phyloP scores from a whole-genome alignment of 2,329 filamentous ascomycete genomes.

The Chrysoporthe austroafricana region DNA sequence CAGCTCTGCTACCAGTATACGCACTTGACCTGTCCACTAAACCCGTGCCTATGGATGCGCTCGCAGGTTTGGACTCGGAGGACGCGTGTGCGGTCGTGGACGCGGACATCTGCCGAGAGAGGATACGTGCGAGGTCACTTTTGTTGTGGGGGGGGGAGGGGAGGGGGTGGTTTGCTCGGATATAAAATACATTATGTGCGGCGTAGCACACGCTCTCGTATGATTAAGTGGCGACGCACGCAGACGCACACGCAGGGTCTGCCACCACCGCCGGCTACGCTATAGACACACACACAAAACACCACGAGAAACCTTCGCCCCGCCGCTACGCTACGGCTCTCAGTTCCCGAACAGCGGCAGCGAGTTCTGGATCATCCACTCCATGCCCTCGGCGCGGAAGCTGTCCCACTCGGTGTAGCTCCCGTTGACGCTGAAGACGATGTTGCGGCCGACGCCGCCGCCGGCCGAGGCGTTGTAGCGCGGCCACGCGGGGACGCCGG shows the following conservation, averaged over 20 bases:
- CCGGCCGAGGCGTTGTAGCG: conserved; percentile 30
- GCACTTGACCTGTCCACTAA: too few species aligned
- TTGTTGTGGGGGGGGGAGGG: background rate
- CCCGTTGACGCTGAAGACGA: conserved; percentile 54
- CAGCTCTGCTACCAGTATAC: conserved; percentile 32
- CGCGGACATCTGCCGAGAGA: background rate
- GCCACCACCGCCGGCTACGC: too few species aligned
- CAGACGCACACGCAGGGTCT: too few species aligned
- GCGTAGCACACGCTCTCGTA: too few species aligned
- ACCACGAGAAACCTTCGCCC: background rate
- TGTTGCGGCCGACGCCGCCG: conserved; percentile 40
- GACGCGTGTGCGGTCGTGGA: conserved; percentile 22
- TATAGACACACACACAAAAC: background rate
- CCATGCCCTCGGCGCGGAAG: conserved; percentile 48
- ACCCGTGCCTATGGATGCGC: conserved; percentile 42
- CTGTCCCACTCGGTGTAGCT: conserved; percentile 46
- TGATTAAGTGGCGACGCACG: too few species aligned
- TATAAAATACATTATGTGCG: too few species aligned
- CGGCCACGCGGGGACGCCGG: conserved; percentile 28
- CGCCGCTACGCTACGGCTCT: background rate
- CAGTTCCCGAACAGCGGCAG: conserved; percentile 28
- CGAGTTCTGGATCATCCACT: conserved; percentile 38
- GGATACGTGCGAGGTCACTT: background rate
- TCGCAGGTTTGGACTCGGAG: conserved; percentile 41
- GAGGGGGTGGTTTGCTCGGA: too few species aligned